These are phyloP conservation scores for Mycena pura DNA, from an alignment of 768 basidiomycete species.

Conservation along the genomic window DNA sequence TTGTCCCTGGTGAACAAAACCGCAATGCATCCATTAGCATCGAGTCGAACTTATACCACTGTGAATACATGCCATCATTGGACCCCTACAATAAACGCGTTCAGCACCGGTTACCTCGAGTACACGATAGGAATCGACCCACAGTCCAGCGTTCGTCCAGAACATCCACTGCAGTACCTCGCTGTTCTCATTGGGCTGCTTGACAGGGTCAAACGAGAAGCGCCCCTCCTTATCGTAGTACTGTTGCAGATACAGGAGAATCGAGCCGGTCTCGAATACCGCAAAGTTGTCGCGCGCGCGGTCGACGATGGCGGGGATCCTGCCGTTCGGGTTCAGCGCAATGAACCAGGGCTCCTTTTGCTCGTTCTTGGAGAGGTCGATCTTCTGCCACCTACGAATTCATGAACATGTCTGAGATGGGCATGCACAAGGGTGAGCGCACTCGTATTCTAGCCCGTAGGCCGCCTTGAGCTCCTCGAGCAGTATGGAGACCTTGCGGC, in stretches of 20 bases:
- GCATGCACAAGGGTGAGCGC: slow-evolving; percentile 10
- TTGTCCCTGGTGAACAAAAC: background rate
- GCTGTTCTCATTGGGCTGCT: slow-evolving; percentile 38
- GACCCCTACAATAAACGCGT: slow-evolving; percentile 13
- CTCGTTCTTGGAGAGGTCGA: slow-evolving; percentile 25
- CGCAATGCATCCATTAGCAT: background rate
- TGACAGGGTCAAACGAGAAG: slow-evolving; percentile 45
- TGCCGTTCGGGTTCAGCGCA: slow-evolving; percentile 48
- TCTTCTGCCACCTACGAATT: slow-evolving; percentile 26
- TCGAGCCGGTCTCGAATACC: slow-evolving; percentile 53
- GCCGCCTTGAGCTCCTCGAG: slow-evolving; percentile 63
- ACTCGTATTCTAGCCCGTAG: slow-evolving; percentile 49
- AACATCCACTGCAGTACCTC: slow-evolving; percentile 57
- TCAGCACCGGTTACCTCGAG: background rate
- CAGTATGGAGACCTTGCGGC: slow-evolving; percentile 54
- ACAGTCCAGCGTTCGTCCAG: slow-evolving; percentile 39
- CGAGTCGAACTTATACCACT: background rate
- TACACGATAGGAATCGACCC: background rate
- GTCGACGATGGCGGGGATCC: slow-evolving; percentile 46
- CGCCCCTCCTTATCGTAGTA: slow-evolving; percentile 50
- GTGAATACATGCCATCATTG: slow-evolving; percentile 19
- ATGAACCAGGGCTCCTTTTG: slow-evolving; percentile 44
- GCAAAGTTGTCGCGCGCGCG: slow-evolving; percentile 37
- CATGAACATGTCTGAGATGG: background rate
- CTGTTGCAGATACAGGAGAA: slow-evolving; percentile 51